Evolutionary conservation across 129 eudicot species (phyloP).

Genomic region (Escallonia herrerae): DNA sequence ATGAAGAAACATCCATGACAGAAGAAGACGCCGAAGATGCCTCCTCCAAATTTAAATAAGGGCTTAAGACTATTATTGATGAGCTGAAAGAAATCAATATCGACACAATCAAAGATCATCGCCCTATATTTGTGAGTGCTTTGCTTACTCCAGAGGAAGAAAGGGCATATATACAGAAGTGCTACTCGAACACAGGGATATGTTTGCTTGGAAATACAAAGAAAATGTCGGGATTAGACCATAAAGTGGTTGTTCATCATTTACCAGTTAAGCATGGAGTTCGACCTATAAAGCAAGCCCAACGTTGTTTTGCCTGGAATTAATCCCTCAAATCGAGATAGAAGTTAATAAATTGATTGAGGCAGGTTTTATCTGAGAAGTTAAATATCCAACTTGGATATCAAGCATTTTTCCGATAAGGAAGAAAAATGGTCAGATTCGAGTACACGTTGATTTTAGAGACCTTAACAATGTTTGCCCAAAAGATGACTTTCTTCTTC

Average conservation of each 20-base stretch:
- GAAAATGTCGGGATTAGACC: conserved; percentile 11
- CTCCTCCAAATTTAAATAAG: neutral
- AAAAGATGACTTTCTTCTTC: too few relatives aligned
- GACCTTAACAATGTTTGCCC: too few relatives aligned
- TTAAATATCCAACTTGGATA: too few relatives aligned
- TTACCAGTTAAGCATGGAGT: neutral
- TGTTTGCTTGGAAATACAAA: conserved; percentile 12
- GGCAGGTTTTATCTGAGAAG: too few relatives aligned
- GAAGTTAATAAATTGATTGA: too few relatives aligned
- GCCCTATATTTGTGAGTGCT: neutral
- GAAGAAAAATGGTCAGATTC: too few relatives aligned
- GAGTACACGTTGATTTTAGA: too few relatives aligned
- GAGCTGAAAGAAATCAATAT: too few relatives aligned
- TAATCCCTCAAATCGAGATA: too few relatives aligned
- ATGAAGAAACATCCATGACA: too few relatives aligned
- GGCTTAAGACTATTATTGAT: conserved; percentile 2
- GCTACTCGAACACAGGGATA: neutral
- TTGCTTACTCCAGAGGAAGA: neutral
- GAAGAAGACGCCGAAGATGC: neutral
- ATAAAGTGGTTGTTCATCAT: neutral
- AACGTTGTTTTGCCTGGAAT: neutral
- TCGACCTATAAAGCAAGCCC: neutral
- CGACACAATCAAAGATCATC: too few relatives aligned
- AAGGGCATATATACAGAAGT: neutral
- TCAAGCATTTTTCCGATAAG: too few relatives aligned